Percentiles rank a stretch among this genome's conserved stretches.
Conservation (phyloP, 2,329 filamentous ascomycete genomes). For the Exophiala sideris region DNA sequence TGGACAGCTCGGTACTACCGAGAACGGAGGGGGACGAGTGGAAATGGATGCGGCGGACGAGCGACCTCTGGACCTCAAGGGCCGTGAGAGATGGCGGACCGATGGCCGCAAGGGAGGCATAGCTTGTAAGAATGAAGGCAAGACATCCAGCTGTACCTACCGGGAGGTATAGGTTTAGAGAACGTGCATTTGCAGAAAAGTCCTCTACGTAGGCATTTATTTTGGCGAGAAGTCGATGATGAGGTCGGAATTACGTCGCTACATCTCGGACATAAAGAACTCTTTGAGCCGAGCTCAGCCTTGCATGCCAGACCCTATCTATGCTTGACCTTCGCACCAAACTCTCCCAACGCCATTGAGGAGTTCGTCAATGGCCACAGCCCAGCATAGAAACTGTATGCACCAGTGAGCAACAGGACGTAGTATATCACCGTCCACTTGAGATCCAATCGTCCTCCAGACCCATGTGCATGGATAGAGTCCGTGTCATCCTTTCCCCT, state of each 20-base stretch:
- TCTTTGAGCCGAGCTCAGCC: not conserved
- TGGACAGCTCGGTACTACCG: conserved; percentile 61
- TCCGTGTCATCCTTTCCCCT: conserved; percentile 41
- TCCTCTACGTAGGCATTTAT: not conserved
- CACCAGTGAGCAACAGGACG: conserved; percentile 67
- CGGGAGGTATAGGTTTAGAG: no score
- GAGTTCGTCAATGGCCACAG: conserved; percentile 70
- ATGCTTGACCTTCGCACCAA: not conserved
- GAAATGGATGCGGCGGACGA: conserved; percentile 1
- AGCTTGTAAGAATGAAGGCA: no score
- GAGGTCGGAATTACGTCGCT: conserved; percentile 1
- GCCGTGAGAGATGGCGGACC: not conserved
- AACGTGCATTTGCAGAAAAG: not conserved
- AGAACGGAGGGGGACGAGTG: conserved; percentile 39
- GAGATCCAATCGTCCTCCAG: conserved; percentile 37
- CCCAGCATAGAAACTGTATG: conserved; percentile 65
- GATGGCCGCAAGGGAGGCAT: conserved; percentile 22
- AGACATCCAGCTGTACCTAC: no score
- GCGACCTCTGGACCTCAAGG: not conserved
- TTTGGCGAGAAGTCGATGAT: not conserved
- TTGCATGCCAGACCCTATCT: not conserved
- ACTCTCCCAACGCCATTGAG: conserved; percentile 33
- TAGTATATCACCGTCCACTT: conserved; percentile 80
- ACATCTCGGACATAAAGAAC: not conserved
- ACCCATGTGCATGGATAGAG: conserved; percentile 27